Percentiles rank a stretch among this genome's conserved stretches.
phyloP scores from a whole-genome alignment of 2,329 filamentous ascomycete genomes.

The Coniochaeta prunicola region DNA sequence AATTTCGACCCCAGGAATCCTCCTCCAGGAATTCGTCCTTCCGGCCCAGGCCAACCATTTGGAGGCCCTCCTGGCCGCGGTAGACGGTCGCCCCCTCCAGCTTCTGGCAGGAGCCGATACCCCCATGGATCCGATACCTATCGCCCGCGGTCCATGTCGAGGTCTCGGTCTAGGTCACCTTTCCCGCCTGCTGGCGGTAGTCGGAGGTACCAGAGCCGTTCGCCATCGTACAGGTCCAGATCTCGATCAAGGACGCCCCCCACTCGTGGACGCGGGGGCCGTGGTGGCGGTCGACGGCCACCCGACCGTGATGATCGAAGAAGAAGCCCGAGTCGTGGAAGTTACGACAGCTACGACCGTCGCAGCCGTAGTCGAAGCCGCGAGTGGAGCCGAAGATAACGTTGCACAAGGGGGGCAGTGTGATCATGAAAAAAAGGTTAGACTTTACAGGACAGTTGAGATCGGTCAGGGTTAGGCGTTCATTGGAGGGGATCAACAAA shows the following conservation, averaged over 20 bases:
- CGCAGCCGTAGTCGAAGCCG: constrained; percentile 17
- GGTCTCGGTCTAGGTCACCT: constrained; percentile 35
- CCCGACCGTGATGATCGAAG: constrained; percentile 24
- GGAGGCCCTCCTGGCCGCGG: constrained; percentile 25
- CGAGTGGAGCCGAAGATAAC: constrained; percentile 1
- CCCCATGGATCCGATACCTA: constrained; percentile 49
- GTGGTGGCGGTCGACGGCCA: constrained; percentile 18
- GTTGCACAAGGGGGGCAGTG: neutral
- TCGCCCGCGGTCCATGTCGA: constrained; percentile 51
- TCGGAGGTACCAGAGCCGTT: constrained; percentile 37
- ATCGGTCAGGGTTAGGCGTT: neutral
- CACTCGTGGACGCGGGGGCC: constrained; percentile 23
- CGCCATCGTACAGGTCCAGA: constrained; percentile 34
- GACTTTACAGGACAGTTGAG: neutral
- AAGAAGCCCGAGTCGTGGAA: constrained; percentile 42
- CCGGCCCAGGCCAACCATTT: constrained; percentile 15
- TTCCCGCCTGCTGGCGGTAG: constrained; percentile 19
- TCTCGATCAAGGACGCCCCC: constrained; percentile 30
- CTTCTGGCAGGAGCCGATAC: constrained; percentile 23
- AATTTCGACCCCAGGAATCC: constrained; percentile 50
- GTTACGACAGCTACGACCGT: constrained; percentile 34
- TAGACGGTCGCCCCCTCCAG: constrained; percentile 19
- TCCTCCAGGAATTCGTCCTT: constrained; percentile 22
- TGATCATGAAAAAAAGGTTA: neutral
- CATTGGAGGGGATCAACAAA: neutral